Conservation (phyloP, 2,329 filamentous ascomycete genomes). For the Calonectria hawksworthii region DNA sequence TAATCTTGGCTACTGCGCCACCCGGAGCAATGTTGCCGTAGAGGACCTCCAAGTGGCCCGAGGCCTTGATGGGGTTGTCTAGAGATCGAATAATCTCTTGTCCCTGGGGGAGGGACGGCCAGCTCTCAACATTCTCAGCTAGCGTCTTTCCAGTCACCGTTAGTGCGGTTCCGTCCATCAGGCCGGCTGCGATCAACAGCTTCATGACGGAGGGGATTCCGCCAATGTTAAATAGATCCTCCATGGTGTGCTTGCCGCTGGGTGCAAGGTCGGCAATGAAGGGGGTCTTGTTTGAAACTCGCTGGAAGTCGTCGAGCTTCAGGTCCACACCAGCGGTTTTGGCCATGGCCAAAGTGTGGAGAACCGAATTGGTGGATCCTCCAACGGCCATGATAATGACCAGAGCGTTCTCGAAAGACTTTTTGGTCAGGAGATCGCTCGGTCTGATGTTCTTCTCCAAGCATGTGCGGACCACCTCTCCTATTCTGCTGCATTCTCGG, state of each 20-base stretch:
- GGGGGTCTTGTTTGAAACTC: constrained; percentile 62
- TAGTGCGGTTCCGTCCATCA: constrained; percentile 58
- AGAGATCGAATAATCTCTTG: constrained; percentile 90
- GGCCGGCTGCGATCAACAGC: constrained; percentile 62
- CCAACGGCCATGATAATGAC: constrained; percentile 68
- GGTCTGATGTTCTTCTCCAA: constrained; percentile 63
- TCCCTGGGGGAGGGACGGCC: constrained; percentile 79
- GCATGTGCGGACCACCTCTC: constrained; percentile 64
- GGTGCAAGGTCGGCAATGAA: constrained; percentile 69
- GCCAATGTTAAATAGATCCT: constrained; percentile 68
- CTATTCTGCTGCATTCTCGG: constrained; percentile 63
- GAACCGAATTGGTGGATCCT: constrained; percentile 69
- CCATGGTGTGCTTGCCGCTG: constrained; percentile 65
- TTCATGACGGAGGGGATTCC: constrained; percentile 67
- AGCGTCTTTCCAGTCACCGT: constrained; percentile 85
- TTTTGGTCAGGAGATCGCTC: constrained; percentile 67
- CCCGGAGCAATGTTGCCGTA: constrained; percentile 88
- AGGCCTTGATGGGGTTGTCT: constrained; percentile 78
- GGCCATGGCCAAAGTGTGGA: constrained; percentile 68
- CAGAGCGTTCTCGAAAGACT: constrained; percentile 70
- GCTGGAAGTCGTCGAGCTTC: constrained; percentile 67
- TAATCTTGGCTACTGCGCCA: constrained; percentile 94
- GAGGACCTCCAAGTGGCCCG: constrained; percentile 89
- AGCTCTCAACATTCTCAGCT: constrained; percentile 81
- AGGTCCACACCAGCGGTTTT: constrained; percentile 66